These are phyloP conservation scores for Zymoseptoria pseudotritici DNA, from an alignment of 2,329 filamentous ascomycete species.

Conservation along the genomic window DNA sequence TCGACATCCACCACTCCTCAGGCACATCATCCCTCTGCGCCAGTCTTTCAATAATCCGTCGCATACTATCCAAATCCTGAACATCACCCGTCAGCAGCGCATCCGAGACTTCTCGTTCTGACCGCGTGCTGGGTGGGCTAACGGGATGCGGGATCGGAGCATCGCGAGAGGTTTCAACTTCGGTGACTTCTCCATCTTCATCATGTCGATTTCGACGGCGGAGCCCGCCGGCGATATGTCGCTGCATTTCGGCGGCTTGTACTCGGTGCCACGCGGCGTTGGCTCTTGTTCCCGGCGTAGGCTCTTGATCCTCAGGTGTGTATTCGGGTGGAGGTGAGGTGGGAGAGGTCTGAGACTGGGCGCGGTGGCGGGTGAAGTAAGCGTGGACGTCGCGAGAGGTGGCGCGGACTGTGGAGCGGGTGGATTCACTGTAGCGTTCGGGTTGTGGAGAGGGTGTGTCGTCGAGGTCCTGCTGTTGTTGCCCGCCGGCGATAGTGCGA, in stretches of 20 bases:
- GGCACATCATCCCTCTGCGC: slow-evolving; percentile 67
- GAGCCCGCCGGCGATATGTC: no score
- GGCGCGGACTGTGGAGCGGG: slow-evolving; percentile 11
- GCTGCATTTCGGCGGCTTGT: no score
- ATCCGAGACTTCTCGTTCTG: slow-evolving; percentile 17
- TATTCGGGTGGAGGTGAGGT: slow-evolving; percentile 23
- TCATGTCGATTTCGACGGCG: neutral
- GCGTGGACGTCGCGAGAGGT: slow-evolving; percentile 16
- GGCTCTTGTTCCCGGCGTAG: neutral
- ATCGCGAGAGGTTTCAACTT: slow-evolving; percentile 18
- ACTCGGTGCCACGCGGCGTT: no score
- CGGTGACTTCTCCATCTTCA: slow-evolving; percentile 1
- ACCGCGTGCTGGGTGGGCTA: slow-evolving; percentile 19
- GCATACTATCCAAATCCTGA: slow-evolving; percentile 55
- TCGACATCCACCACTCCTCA: slow-evolving; percentile 66
- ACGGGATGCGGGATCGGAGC: slow-evolving; percentile 21
- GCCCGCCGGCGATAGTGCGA: neutral
- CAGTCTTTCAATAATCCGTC: slow-evolving; percentile 63
- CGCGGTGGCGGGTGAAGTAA: slow-evolving; percentile 17
- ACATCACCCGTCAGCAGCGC: slow-evolving; percentile 20
- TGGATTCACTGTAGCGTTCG: slow-evolving; percentile 13
- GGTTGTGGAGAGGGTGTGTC: slow-evolving; percentile 11
- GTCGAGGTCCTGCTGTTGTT: neutral
- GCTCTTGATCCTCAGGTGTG: slow-evolving; percentile 5
- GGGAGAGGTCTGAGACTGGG: slow-evolving; percentile 8